A percentile compares a stretch with the other conserved stretches of the same genome.
phyloP scores from a whole-genome alignment of 345 rosid genomes.

The Firmiana major region DNA sequence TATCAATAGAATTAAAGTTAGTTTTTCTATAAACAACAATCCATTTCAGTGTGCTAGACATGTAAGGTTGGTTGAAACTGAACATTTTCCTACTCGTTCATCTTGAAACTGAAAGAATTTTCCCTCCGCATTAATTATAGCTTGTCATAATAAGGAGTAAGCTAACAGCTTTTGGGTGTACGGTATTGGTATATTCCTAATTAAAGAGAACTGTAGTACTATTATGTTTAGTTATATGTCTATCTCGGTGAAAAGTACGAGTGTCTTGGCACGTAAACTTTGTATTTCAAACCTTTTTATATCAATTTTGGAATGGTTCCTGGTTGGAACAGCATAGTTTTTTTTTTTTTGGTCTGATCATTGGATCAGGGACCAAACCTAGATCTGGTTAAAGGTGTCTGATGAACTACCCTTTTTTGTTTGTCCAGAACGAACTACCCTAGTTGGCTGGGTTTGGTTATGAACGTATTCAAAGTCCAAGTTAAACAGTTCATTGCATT shows the following conservation, averaged over 20 bases:
- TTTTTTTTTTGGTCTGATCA: neutral
- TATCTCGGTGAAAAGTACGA: neutral
- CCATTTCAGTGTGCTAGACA: neutral
- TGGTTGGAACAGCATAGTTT: neutral
- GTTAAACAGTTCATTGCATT: neutral
- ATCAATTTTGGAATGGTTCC: neutral
- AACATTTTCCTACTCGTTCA: neutral
- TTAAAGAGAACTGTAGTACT: neutral
- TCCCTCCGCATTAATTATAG: neutral
- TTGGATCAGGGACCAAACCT: neutral
- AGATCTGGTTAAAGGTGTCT: neutral
- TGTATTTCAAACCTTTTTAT: neutral
- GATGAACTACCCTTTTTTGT: neutral
- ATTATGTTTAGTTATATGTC: neutral
- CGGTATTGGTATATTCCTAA: neutral
- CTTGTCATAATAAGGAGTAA: neutral
- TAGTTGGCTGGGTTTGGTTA: neutral
- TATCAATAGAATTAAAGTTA: neutral
- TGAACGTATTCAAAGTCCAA: neutral
- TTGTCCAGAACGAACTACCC: neutral
- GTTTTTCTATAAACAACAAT: neutral
- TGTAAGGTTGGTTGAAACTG: conserved; percentile 6
- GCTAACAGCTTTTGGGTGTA: neutral
- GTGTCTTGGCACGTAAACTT: neutral
- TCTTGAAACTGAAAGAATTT: neutral